Conservation (phyloP, 345 rosid genomes). For the Populus alba region DNA sequence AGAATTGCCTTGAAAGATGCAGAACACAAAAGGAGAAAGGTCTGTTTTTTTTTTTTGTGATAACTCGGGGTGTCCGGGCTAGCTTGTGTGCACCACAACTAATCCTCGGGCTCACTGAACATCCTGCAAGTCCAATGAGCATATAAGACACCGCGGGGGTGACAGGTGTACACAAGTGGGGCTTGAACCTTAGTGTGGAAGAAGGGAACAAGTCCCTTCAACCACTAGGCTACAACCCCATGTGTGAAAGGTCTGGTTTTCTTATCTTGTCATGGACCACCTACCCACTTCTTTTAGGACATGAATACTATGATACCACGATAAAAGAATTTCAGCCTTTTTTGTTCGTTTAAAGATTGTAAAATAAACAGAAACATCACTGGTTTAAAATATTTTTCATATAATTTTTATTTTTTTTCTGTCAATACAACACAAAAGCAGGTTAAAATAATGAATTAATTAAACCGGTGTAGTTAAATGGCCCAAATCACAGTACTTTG, state of each 20-base stretch:
- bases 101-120: too few species aligned
- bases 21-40: constrained; percentile 63
- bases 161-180: too few species aligned
- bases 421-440: neutral
- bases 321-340: neutral
- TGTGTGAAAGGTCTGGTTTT: constrained; percentile 50
- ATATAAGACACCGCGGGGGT: too few species aligned
- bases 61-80: too few species aligned
- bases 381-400: neutral
- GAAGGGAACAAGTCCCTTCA: too few species aligned
- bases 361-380: neutral
- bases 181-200: too few species aligned
- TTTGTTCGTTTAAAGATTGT: neutral
- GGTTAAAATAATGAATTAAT: neutral
- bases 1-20: constrained; percentile 43
- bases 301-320: neutral
- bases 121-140: too few species aligned
- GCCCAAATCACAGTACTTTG: neutral
- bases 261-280: neutral
- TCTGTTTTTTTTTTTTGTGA: neutral
- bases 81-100: too few species aligned
- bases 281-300: neutral
- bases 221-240: too few species aligned
- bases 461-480: neutral
- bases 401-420: neutral